These are phyloP conservation scores for Sarocladium strictum DNA, from an alignment of 2,329 filamentous ascomycete genomes.

Conservation along the genomic window DNA sequence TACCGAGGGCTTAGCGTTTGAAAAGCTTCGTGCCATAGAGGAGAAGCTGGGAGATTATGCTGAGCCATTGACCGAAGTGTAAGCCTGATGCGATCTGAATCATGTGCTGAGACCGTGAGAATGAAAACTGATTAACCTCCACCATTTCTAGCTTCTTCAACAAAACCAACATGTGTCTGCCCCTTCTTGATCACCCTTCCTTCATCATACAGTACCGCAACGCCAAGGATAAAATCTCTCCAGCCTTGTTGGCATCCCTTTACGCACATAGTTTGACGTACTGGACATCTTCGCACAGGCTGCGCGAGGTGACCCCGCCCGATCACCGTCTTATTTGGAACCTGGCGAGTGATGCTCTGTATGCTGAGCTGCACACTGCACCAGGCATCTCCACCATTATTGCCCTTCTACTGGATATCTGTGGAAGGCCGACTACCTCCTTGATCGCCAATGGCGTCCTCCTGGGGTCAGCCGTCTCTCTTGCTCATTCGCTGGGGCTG, in stretches of 20 bases:
- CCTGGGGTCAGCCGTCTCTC: constrained; percentile 43
- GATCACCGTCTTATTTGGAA: constrained; percentile 59
- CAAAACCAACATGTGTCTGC: constrained; percentile 54
- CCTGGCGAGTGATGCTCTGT: constrained; percentile 52
- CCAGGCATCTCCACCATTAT: constrained; percentile 54
- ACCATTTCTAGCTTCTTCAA: constrained; percentile 40
- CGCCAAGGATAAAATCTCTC: constrained; percentile 43
- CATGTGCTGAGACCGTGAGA: too few species aligned
- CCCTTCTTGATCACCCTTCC: constrained; percentile 49
- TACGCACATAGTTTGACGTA: constrained; percentile 53
- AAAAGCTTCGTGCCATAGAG: constrained; percentile 50
- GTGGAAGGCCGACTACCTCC: constrained; percentile 53
- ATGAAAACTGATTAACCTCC: background rate
- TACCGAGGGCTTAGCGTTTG: constrained; percentile 31
- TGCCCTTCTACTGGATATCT: constrained; percentile 52
- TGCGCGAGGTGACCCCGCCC: constrained; percentile 41
- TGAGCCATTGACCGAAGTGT: constrained; percentile 44
- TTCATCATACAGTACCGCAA: constrained; percentile 43
- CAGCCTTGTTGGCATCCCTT: constrained; percentile 49
- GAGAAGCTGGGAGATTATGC: constrained; percentile 51
- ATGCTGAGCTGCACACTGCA: constrained; percentile 52
- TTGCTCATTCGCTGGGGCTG: constrained; percentile 48
- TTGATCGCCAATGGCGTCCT: constrained; percentile 51
- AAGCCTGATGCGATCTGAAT: constrained; percentile 13
- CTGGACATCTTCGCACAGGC: constrained; percentile 44